Evolutionary conservation across 2,329 filamentous ascomycete species (phyloP).

Genomic region (Arthrobotrys entomopaga): DNA sequence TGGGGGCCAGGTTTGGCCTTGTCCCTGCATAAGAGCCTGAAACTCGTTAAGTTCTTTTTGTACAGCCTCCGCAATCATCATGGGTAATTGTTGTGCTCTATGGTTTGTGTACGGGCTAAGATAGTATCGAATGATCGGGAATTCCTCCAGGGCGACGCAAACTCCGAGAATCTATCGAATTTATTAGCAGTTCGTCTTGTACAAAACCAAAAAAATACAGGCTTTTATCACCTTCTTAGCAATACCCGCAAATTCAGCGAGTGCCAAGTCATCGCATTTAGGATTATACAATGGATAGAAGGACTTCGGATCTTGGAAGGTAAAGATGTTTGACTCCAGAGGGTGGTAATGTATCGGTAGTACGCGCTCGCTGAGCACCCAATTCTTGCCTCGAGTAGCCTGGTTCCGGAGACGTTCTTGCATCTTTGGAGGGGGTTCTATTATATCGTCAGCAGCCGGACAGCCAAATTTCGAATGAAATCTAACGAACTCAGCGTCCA

Average conservation of each 20-base stretch:
- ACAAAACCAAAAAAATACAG: neutral
- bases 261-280: constrained; percentile 83
- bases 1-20: constrained; percentile 30
- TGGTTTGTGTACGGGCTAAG: constrained; percentile 74
- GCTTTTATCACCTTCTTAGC: constrained; percentile 79
- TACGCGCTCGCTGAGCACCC: constrained; percentile 82
- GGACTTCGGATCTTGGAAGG: constrained; percentile 93
- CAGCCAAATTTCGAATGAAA: neutral
- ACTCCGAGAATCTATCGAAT: constrained; percentile 77
- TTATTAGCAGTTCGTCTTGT: constrained; percentile 10
- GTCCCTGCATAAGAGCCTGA: constrained; percentile 66
- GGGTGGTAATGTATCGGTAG: constrained; percentile 90
- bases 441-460: constrained; percentile 67
- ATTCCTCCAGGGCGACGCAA: constrained; percentile 92
- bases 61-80: constrained; percentile 87
- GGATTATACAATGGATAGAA: constrained; percentile 94
- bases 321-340: constrained; percentile 88
- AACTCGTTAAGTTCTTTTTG: constrained; percentile 92
- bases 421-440: constrained; percentile 35
- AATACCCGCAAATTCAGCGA: constrained; percentile 81
- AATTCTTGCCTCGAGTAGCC: constrained; percentile 65
- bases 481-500: constrained; percentile 76
- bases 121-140: constrained; percentile 92
- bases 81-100: constrained; percentile 86
- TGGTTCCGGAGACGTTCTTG: constrained; percentile 15